A percentile compares a stretch with the other conserved stretches of the same genome.
phyloP scores from a whole-genome alignment of 2,329 filamentous ascomycete species.

The Aureobasidium sp. region DNA sequence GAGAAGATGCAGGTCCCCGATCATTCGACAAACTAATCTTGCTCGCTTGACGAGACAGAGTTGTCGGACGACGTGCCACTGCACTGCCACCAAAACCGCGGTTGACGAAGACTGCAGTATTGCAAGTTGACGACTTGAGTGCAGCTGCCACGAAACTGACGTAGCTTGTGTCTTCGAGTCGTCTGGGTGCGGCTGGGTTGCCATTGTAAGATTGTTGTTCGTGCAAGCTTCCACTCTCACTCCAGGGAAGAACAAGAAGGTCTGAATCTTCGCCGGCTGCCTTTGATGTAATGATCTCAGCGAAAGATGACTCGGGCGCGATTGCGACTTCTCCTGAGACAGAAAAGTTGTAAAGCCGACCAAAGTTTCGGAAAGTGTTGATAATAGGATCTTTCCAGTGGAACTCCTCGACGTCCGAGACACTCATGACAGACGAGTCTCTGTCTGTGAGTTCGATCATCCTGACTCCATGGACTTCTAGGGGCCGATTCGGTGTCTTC shows the following conservation, averaged over 20 bases:
- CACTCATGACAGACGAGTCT: constrained; percentile 91
- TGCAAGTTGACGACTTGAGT: constrained; percentile 56
- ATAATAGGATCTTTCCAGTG: constrained; percentile 67
- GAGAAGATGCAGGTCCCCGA: constrained; percentile 47
- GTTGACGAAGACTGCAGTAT: constrained; percentile 74
- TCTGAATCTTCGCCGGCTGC: constrained; percentile 50
- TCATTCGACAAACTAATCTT: constrained; percentile 54
- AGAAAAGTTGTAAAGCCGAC: constrained; percentile 73
- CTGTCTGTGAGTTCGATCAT: constrained; percentile 83
- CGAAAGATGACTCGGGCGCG: constrained; percentile 68
- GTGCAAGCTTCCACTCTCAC: constrained; percentile 66
- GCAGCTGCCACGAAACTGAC: constrained; percentile 65
- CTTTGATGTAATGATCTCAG: constrained; percentile 65
- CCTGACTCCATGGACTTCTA: constrained; percentile 77
- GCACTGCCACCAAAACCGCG: constrained; percentile 52
- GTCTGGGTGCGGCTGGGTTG: constrained; percentile 35
- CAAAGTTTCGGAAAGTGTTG: constrained; percentile 85
- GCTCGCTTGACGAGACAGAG: constrained; percentile 45
- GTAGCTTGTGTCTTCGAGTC: constrained; percentile 54
- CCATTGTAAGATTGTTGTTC: constrained; percentile 46
- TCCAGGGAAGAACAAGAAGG: constrained; percentile 81
- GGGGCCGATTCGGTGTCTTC: constrained; percentile 37
- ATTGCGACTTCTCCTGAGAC: constrained; percentile 76
- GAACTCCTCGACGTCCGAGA: constrained; percentile 70
- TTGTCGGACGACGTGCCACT: constrained; percentile 25